Evolutionary conservation across 2,329 filamentous ascomycete species (phyloP), one percentile per base, ranked within the genome.

Genomic region (Aphanocladium album): DNA sequence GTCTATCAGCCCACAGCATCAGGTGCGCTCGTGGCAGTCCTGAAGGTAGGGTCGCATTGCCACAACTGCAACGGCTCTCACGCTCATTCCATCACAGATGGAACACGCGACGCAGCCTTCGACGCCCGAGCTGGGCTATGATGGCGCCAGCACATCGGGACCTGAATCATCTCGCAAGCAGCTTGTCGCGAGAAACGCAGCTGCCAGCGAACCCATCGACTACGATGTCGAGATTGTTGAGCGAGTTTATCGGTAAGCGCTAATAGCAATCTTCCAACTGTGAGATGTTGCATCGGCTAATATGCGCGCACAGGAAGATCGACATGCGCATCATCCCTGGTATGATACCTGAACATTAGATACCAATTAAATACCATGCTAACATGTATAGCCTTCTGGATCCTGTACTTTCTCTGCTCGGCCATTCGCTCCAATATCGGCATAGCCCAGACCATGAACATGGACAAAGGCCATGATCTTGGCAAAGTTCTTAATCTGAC

Each of bases 361-460:
- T n/a, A 5, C 5, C 3, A 6, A 4, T 2, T 17, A 5, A 17
- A 27, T 30, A 9, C 9, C 30, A 30, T 30, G 9, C 4, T 14
- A 16, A 23, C 8, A n/a, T 16, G 9, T 19, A 23, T 63, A 82
- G 90, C 92, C 33, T 93, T 96, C 74, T 96, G 92, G 92, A 74
- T 88, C 17, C 82, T 96, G 17, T 96, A 96, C 77, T 96, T 96
- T 71, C 83, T 96, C 65, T 95, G 91, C 80, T 95, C 91, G 0
- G 92, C 91, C 63, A 95, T 96, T 69, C 87, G 91, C 57, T 95
- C 91, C 68, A 96, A 96, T 74, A 90, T 96, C 65, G 91, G 91
- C 63, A 86, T 96, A 66, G 90, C 92, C n/a, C 91, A 96, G 76
- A 96, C 92, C 1, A 96, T 96, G 92, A 96, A 96, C 75, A 75